Evolutionary conservation across 441 rosid species (phyloP).

Genomic region (Gossypium schwendimanii): DNA sequence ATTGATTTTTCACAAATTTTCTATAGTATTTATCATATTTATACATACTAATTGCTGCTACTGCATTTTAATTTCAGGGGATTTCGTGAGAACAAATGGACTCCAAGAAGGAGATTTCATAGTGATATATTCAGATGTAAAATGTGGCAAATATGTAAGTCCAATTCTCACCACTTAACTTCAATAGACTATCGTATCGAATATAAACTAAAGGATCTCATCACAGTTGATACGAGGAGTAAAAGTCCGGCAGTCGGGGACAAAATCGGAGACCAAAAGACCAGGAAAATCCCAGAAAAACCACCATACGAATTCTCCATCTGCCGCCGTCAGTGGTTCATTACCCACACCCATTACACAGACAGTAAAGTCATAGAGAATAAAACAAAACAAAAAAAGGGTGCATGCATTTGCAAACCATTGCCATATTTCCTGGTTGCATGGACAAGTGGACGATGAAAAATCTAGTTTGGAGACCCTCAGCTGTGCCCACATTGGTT

Average conservation of each 20-base stretch:
- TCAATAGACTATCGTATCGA: neutral
- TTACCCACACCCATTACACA: conserved; percentile 19
- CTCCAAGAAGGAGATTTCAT: conserved; percentile 98
- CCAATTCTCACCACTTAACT: neutral
- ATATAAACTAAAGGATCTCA: neutral
- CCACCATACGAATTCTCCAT: conserved; percentile 26
- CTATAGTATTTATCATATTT: neutral
- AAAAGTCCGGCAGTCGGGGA: conserved; percentile 70
- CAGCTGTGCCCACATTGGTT: conserved; percentile 1
- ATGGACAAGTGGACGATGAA: conserved; percentile 22
- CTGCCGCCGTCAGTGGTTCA: conserved; percentile 12
- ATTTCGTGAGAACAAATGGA: conserved; percentile 82
- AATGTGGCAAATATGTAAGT: conserved; percentile 86
- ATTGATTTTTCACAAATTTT: neutral
- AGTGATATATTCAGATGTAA: conserved; percentile 81
- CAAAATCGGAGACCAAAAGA: conserved; percentile 52
- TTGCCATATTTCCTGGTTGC: conserved; percentile 25
- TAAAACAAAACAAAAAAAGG: neutral
- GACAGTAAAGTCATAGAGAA: conserved; percentile 22
- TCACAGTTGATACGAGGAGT: conserved; percentile 85
- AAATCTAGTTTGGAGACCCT: neutral
- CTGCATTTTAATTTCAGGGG: conserved; percentile 36
- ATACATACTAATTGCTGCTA: neutral
- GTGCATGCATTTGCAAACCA: neutral
- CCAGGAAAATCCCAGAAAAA: conserved; percentile 60